Percentiles rank a stretch among this genome's conserved stretches.
These are phyloP conservation scores for Calonectria hongkongensis DNA, from an alignment of 2,329 filamentous ascomycete species.

Conservation along the genomic window DNA sequence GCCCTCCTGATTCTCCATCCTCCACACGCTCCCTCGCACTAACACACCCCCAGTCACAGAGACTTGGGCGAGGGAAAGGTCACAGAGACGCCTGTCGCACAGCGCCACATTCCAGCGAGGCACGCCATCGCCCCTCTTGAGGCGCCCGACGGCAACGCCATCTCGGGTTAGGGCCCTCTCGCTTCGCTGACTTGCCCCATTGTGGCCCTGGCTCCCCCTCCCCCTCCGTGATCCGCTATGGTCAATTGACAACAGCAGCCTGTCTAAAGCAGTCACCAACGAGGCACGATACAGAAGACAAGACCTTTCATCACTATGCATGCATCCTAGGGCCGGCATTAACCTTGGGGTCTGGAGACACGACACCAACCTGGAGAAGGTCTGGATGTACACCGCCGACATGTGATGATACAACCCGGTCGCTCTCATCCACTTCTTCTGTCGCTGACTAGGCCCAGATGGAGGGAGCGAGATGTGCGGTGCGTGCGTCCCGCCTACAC, in stretches of 20 bases:
- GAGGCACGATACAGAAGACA: conserved; percentile 25
- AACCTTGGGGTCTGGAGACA: conserved; percentile 24
- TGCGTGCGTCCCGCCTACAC: conserved; percentile 30
- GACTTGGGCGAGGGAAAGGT: conserved; percentile 11
- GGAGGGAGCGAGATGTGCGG: not conserved
- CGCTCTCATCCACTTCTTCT: conserved; percentile 21
- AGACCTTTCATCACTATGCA: conserved; percentile 21
- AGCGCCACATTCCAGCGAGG: conserved; percentile 51
- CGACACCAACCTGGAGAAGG: conserved; percentile 4
- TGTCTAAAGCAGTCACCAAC: conserved; percentile 21
- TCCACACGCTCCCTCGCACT: conserved; percentile 9
- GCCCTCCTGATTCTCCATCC: conserved; percentile 21
- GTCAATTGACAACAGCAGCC: conserved; percentile 37
- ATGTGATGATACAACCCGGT: conserved; percentile 39
- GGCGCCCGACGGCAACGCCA: conserved; percentile 51
- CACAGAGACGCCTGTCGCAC: conserved; percentile 31
- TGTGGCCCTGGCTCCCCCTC: conserved; percentile 26
- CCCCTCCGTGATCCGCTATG: conserved; percentile 32
- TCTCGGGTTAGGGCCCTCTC: conserved; percentile 49
- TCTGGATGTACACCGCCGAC: conserved; percentile 28
- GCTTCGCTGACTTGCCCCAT: conserved; percentile 38
- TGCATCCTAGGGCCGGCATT: conserved; percentile 35
- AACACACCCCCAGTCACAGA: conserved; percentile 19
- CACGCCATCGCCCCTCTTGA: conserved; percentile 49
- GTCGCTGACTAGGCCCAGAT: not conserved